Evolutionary conservation across 2,329 filamentous ascomycete genomes (phyloP).

Genomic region (Ophiocordyceps robertsii): DNA sequence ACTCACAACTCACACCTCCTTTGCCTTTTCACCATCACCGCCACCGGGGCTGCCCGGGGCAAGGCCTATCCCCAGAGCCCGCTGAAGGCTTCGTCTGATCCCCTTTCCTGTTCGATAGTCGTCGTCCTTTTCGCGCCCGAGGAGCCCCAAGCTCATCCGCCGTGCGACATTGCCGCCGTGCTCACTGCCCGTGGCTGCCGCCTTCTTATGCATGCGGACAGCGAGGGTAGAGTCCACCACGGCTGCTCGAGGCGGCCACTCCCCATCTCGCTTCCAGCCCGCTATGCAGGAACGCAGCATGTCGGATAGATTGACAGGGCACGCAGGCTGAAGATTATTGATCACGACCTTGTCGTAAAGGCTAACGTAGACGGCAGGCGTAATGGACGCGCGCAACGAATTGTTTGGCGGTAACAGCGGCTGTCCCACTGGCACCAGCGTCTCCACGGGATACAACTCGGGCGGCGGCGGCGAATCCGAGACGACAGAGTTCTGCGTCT

Average conservation of each 20-base stretch:
- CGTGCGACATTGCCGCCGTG: slow-evolving; percentile 18
- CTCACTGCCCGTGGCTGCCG: slow-evolving; percentile 9
- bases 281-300: slow-evolving; percentile 70
- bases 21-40: not conserved
- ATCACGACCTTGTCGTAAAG: slow-evolving; percentile 85
- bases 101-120: slow-evolving; percentile 20
- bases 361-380: slow-evolving; percentile 57
- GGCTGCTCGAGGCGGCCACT: slow-evolving; percentile 61
- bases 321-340: slow-evolving; percentile 65
- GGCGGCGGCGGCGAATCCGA: slow-evolving; percentile 8
- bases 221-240: slow-evolving; percentile 22
- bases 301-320: slow-evolving; percentile 77
- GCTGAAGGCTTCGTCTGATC: slow-evolving; percentile 31
- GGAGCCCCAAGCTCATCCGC: slow-evolving; percentile 33
- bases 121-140: slow-evolving; percentile 26
- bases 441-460: slow-evolving; percentile 37
- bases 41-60: not conserved
- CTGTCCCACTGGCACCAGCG: slow-evolving; percentile 56
- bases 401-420: slow-evolving; percentile 63
- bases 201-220: slow-evolving; percentile 26
- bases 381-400: slow-evolving; percentile 65
- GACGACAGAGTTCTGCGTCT: slow-evolving; percentile 19
- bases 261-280: slow-evolving; percentile 85
- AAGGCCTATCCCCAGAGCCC: slow-evolving; percentile 27
- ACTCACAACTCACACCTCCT: not conserved